Conservation (phyloP, 169 alveolate genomes). For the Toxoplasma gondii region DNA sequence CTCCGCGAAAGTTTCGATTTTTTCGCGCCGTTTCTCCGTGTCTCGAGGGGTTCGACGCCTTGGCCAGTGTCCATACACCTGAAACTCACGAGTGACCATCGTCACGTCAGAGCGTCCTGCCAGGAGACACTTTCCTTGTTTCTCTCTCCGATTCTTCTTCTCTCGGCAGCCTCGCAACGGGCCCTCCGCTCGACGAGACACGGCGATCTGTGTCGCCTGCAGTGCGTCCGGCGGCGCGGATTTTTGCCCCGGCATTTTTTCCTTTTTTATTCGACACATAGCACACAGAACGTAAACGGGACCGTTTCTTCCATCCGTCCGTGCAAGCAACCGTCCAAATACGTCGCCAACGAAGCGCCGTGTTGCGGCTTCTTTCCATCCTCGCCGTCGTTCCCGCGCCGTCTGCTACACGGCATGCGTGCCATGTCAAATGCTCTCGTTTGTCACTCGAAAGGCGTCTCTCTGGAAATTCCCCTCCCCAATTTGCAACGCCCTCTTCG, state of each 20-base stretch:
- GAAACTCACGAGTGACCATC: background rate
- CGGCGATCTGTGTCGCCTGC: background rate
- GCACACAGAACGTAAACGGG: no score
- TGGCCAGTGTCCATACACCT: background rate
- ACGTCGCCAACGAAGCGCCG: no score
- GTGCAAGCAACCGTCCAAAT: no score
- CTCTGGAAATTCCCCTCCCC: no score
- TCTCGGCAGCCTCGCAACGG: background rate
- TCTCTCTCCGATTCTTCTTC: background rate
- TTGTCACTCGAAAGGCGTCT: no score
- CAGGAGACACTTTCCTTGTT: background rate
- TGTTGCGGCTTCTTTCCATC: no score
- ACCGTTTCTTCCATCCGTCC: no score
- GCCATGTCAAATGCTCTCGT: no score
- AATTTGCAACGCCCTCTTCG: no score
- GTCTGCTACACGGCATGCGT: no score
- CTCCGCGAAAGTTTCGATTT: background rate
- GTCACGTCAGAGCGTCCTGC: background rate
- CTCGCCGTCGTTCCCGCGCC: no score
- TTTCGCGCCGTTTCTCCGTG: background rate
- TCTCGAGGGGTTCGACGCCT: background rate
- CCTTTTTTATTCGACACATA: background rate
- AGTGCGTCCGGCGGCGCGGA: background rate
- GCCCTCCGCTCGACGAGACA: background rate
- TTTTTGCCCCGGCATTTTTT: no score